Conservation (phyloP, 495 filamentous ascomycete species). For the Hyphodiscus hymeniophilus region DNA sequence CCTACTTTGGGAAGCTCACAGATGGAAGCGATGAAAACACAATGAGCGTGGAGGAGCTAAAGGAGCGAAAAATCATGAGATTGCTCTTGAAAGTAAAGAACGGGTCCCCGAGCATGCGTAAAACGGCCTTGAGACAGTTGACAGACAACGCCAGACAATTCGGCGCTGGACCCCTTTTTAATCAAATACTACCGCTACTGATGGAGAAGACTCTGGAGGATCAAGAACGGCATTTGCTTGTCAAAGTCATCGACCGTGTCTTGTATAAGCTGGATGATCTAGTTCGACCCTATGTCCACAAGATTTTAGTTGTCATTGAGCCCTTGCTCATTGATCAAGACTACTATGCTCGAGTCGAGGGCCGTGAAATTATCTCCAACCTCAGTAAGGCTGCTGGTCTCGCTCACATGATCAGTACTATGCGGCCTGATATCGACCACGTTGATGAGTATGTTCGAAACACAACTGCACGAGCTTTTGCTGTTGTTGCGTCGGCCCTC, state of each 20-base stretch:
- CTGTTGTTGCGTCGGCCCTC: slow-evolving; percentile 92
- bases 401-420: slow-evolving; percentile 97
- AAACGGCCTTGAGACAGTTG: slow-evolving; percentile 95
- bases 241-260: slow-evolving; percentile 98
- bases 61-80: slow-evolving; percentile 98
- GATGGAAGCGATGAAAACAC: slow-evolving; percentile 90
- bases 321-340: slow-evolving; percentile 98
- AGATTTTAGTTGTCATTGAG: slow-evolving; percentile 98
- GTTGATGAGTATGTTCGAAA: slow-evolving; percentile 99
- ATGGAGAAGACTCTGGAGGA: slow-evolving; percentile 99
- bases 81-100: slow-evolving; percentile 98
- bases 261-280: slow-evolving; percentile 98
- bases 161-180: slow-evolving; percentile 89
- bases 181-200: slow-evolving; percentile 92
- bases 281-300: slow-evolving; percentile 93
- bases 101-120: slow-evolving; percentile 96
- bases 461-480: slow-evolving; percentile 94
- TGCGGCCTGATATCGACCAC: slow-evolving; percentile 98
- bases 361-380: slow-evolving; percentile 97
- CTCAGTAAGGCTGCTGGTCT: slow-evolving; percentile 94
- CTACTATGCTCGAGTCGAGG: slow-evolving; percentile 97
- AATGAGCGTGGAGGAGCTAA: slow-evolving; percentile 89
- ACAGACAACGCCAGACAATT: slow-evolving; percentile 98
- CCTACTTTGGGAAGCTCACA: slow-evolving; percentile 96
- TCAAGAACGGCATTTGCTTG: slow-evolving; percentile 94